Conservation (phyloP, 164 flowering plant genomes). For the Dillenia suffruticosa region DNA sequence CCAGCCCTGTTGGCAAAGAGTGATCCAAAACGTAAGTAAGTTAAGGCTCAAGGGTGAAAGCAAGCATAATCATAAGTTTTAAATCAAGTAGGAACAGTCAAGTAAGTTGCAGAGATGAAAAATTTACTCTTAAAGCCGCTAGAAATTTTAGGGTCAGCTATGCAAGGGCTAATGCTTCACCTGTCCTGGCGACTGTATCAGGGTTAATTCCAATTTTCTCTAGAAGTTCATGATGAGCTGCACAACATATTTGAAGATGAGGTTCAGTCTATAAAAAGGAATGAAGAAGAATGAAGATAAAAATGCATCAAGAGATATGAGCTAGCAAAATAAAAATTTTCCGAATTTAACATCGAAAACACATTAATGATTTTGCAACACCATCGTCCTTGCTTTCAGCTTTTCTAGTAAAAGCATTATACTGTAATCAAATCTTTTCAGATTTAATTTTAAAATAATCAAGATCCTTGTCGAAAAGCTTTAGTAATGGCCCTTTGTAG, state of each 20-base stretch:
- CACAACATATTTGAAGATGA: constrained; percentile 6
- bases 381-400: no score
- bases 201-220: constrained; percentile 67
- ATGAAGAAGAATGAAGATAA: constrained; percentile 1
- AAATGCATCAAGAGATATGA: not conserved
- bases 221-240: constrained; percentile 84
- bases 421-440: no score
- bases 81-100: no score
- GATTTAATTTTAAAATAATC: no score
- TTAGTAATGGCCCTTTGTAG: no score
- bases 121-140: constrained; percentile 71
- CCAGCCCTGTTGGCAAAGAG: no score
- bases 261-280: not conserved
- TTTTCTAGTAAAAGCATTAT: no score
- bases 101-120: constrained; percentile 1
- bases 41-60: no score
- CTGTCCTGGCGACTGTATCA: constrained; percentile 78
- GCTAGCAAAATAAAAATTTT: not conserved
- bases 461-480: no score
- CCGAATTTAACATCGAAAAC: not conserved
- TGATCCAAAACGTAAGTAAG: no score
- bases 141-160: constrained; percentile 81
- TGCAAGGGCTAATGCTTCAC: constrained; percentile 77
- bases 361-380: no score
- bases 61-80: no score